Conservation (phyloP, 352 stramenopile genomes). For the Blastocystis sp. region DNA sequence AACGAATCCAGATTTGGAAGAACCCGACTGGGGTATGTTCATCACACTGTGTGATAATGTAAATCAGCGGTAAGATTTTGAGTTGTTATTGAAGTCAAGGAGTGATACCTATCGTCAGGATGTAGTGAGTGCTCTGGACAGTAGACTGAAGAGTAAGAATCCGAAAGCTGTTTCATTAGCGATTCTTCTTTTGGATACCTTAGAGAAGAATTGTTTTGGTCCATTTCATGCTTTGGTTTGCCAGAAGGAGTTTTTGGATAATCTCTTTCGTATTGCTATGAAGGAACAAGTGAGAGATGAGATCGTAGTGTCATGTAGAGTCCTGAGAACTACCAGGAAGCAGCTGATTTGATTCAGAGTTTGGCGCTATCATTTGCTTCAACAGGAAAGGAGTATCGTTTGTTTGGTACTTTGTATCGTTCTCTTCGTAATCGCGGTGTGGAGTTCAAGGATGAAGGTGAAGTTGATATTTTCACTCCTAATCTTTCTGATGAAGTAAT, state of each 20-base stretch:
- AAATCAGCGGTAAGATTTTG: constrained; percentile 32
- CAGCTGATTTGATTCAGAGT: constrained; percentile 39
- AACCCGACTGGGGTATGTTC: constrained; percentile 65
- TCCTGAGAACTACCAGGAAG: constrained; percentile 37
- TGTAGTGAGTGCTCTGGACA: constrained; percentile 31
- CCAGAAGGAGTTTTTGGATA: constrained; percentile 65
- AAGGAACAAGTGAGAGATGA: constrained; percentile 32
- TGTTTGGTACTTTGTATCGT: constrained; percentile 51
- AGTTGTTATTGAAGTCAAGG: neutral
- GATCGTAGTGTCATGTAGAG: neutral
- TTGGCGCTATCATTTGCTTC: constrained; percentile 58
- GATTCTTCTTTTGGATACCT: constrained; percentile 59
- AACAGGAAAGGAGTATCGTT: constrained; percentile 42
- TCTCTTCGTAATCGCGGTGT: constrained; percentile 49
- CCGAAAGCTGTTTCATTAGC: constrained; percentile 36
- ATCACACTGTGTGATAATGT: constrained; percentile 63
- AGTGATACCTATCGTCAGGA: constrained; percentile 47
- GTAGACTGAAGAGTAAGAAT: constrained; percentile 52
- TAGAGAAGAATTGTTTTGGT: constrained; percentile 66
- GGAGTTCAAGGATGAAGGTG: constrained; percentile 17
- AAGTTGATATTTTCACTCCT: constrained; percentile 84
- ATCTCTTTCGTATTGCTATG: constrained; percentile 65
- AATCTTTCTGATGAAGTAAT: constrained; percentile 73
- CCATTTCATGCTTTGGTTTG: constrained; percentile 46
- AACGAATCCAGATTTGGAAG: constrained; percentile 65